A percentile compares a stretch with the other conserved stretches of the same genome.
These are phyloP conservation scores for Zea luxurians DNA, from an alignment of 176 grass and related monocot genomes.

Conservation along the genomic window DNA sequence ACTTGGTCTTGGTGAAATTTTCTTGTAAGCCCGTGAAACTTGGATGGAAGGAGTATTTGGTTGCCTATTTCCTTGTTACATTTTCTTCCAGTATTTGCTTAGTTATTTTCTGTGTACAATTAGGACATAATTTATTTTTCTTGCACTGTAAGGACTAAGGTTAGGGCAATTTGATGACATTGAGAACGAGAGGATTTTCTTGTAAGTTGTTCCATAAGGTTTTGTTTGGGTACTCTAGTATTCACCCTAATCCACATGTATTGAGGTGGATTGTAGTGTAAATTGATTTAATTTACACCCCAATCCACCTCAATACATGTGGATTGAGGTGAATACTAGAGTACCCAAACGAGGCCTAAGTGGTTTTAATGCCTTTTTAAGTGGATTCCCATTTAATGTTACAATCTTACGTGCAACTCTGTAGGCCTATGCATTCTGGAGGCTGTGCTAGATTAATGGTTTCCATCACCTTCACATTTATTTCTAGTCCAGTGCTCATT, in stretches of 20 bases:
- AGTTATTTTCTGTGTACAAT: neutral
- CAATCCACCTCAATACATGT: no score
- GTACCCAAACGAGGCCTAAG: no score
- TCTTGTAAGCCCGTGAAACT: neutral
- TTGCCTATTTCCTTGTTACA: neutral
- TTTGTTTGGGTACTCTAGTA: no score
- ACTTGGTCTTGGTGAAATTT: neutral
- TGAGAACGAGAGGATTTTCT: neutral
- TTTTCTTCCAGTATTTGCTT: neutral
- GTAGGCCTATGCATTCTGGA: neutral
- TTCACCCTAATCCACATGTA: no score
- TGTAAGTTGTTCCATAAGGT: neutral
- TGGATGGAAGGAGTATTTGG: neutral
- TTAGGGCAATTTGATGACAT: conserved; percentile 3
- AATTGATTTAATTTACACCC: no score
- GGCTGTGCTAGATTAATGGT: neutral
- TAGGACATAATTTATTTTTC: neutral
- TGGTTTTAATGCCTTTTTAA: neutral
- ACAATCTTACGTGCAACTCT: neutral
- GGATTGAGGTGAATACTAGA: no score
- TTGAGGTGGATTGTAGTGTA: no score
- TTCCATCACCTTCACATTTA: neutral
- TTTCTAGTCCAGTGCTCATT: neutral
- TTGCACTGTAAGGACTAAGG: neutral
- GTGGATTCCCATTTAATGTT: neutral